Percentiles rank a stretch among this genome's conserved stretches.
Evolutionary conservation across 2,329 filamentous ascomycete genomes (phyloP).

Genomic region (Nothophoma quercina): DNA sequence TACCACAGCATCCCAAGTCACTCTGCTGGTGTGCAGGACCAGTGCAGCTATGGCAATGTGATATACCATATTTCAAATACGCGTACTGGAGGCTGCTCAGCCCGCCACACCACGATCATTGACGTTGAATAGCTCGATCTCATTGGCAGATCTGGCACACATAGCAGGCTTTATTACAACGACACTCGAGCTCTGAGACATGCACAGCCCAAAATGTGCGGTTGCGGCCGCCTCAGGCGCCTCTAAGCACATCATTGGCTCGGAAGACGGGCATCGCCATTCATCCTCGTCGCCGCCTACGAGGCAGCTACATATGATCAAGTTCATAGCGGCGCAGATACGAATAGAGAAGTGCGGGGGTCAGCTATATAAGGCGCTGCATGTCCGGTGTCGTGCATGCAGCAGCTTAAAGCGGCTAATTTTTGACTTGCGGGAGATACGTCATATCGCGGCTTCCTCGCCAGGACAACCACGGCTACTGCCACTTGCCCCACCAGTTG

Average conservation of each 20-base stretch:
- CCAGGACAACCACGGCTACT: constrained; percentile 16
- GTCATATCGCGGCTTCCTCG: constrained; percentile 15
- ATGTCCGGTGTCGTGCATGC: constrained; percentile 12
- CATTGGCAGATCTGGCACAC: not conserved
- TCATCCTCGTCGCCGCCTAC: constrained; percentile 8
- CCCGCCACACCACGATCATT: not conserved
- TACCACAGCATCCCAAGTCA: no score
- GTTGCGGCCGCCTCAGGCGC: constrained; percentile 3
- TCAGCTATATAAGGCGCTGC: constrained; percentile 4
- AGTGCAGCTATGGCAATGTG: not conserved
- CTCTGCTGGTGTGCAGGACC: no score
- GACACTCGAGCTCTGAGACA: constrained; percentile 3
- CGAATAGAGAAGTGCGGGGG: constrained; percentile 6
- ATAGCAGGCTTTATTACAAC: not conserved
- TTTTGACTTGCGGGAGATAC: constrained; percentile 2
- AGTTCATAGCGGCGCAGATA: not conserved
- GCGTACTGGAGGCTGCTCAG: not conserved
- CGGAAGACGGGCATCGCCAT: not conserved
- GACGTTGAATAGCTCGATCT: not conserved
- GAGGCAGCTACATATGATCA: constrained; percentile 9
- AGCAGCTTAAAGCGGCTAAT: constrained; percentile 9
- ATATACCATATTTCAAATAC: not conserved
- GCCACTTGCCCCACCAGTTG: constrained; percentile 13
- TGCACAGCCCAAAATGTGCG: not conserved
- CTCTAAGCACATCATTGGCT: not conserved